Base-by-base conservation (phyloP, 768 basidiomycete species). In the Lactarius pseudohatsudake region DNA sequence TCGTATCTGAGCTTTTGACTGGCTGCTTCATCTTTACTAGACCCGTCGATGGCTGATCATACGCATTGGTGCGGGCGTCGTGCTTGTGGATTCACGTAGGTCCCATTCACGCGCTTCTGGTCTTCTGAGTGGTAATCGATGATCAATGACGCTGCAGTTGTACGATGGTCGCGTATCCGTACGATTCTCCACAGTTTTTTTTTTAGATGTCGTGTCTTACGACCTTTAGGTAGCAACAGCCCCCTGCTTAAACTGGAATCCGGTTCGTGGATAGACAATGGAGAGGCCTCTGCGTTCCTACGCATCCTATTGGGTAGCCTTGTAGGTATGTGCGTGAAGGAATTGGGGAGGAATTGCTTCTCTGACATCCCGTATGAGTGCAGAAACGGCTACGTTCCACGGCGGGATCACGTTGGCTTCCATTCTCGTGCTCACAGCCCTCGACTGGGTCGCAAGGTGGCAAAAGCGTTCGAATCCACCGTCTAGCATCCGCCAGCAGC, bases 361-460 rank as follows among this genome's bases (percentile, higher is more conserved):
- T 7, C 43, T 56, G 38, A 50, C 15, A 32, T 20, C 57, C 16
- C 11, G n/a, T 43, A 45, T 18, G 28, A 30, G 2, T 30, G 13
- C 73, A 92, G 92, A 94, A 79, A 91, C 90, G 0, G 69, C 86
- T 15, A 84, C 89, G 15, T 94, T 94, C 71, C 92, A 94, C 72
- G 74, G 74, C 16, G 89, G 89, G 34, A 82, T 92, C 58, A 81
- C 85, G 2, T 64, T 84, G 22, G 81, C 86, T 0, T 90, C 85
- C 62, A 84, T 77, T 71, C 36, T 84, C 16, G 78, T 87, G 10
- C 78, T 90, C 38, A 77, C 73, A 18, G 32, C 80, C 9, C 76
- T 81, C 6, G 79, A 81, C 64, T 67, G 77, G 72, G 56, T 81
- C 10, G 72, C 55, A 64, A 73, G 22, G 74, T 74, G 76, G 71